Percentiles rank a stretch among this genome's conserved stretches.
Evolutionary conservation across 192 early-diverging fungal genomes (phyloP).

Genomic region (Chytriomyces confervae): DNA sequence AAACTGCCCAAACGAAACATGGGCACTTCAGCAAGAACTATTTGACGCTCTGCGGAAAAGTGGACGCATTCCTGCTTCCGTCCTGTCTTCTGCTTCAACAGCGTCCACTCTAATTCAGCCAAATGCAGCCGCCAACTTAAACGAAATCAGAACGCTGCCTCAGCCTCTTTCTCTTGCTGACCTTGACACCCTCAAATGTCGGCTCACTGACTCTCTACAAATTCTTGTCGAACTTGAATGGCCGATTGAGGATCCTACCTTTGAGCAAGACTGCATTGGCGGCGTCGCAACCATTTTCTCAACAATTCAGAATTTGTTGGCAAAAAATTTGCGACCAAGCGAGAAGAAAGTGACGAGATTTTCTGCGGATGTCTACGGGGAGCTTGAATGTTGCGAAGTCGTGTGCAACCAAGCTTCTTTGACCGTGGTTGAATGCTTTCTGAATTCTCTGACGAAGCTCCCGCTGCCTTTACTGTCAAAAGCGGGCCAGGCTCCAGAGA

Average conservation of each 20-base stretch:
- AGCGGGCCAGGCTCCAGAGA: too few species aligned
- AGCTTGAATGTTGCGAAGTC: neutral
- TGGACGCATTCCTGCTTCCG: neutral
- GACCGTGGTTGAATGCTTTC: slow-evolving; percentile 1
- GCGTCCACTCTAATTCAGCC: neutral
- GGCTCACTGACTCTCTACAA: neutral
- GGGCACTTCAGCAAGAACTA: neutral
- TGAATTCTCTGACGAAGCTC: neutral
- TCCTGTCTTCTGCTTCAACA: neutral
- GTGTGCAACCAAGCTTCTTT: slow-evolving; percentile 9
- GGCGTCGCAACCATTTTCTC: neutral
- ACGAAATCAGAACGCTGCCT: too few species aligned
- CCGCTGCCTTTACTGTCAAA: too few species aligned
- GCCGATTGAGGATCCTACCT: neutral
- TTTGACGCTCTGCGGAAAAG: slow-evolving; percentile 5
- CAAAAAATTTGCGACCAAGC: neutral
- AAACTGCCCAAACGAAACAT: neutral
- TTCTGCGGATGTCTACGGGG: neutral
- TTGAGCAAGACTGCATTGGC: slow-evolving; percentile 1
- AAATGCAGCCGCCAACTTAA: neutral
- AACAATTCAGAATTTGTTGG: neutral
- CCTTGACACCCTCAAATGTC: neutral
- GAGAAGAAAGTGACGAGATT: neutral
- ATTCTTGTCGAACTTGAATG: neutral
- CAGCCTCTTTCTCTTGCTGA: neutral